A percentile compares a stretch with the other conserved stretches of the same genome.
Evolutionary conservation across 805 yeast species (phyloP).

Genomic region (Starmerella stellata): DNA sequence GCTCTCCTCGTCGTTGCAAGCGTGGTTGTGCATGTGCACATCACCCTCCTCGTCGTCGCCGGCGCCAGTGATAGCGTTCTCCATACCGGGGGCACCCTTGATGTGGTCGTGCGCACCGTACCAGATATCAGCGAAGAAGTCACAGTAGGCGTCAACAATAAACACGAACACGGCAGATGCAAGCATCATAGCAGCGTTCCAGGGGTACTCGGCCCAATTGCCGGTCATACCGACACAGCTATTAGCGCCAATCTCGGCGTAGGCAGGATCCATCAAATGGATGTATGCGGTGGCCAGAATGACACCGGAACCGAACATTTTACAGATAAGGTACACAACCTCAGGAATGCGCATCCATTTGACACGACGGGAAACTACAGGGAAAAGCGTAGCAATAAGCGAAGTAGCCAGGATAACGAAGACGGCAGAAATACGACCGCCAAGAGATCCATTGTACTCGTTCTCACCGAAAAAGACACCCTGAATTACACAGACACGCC

Average conservation of each 20-base stretch:
- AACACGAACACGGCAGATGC: constrained; percentile 31
- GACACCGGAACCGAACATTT: constrained; percentile 57
- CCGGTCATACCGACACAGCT: constrained; percentile 30
- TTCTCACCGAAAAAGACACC: constrained; percentile 28
- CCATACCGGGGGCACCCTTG: constrained; percentile 7
- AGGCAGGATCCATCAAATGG: constrained; percentile 35
- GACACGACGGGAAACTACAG: constrained; percentile 19
- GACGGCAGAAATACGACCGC: constrained; percentile 37
- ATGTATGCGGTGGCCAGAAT: constrained; percentile 60
- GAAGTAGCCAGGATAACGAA: constrained; percentile 42
- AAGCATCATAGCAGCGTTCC: constrained; percentile 38
- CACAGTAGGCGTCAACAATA: constrained; percentile 32
- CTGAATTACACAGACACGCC: constrained; percentile 28
- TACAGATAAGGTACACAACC: constrained; percentile 21
- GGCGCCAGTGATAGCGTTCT: constrained; percentile 1
- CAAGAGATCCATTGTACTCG: constrained; percentile 29
- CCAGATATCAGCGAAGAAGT: constrained; percentile 25
- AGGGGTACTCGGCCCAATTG: constrained; percentile 35
- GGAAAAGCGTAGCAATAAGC: constrained; percentile 32
- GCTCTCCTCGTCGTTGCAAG: background rate
- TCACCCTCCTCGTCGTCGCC: background rate
- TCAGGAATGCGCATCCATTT: constrained; percentile 19
- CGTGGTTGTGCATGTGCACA: constrained; percentile 5
- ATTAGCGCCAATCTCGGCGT: constrained; percentile 20
- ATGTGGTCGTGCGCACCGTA: constrained; percentile 14